These are phyloP conservation scores for Sporisorium scitamineum DNA, from an alignment of 1,284 basidiomycete genomes.

Conservation along the genomic window DNA sequence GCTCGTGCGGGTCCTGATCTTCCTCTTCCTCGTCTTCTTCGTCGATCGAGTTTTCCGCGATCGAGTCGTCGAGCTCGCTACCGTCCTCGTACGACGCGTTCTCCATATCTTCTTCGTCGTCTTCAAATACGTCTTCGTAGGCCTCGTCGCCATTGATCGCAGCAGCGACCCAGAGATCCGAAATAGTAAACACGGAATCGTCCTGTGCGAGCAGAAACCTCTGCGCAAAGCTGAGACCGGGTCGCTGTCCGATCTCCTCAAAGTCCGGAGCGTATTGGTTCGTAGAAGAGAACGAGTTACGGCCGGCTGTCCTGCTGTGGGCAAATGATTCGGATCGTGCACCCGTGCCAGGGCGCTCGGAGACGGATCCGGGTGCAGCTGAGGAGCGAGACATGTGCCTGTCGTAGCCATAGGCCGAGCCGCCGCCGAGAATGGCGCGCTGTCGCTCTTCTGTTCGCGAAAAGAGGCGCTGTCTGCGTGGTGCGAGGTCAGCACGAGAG, in stretches of 20 bases:
- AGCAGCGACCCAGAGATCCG: conserved; percentile 91
- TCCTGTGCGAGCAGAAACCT: conserved; percentile 78
- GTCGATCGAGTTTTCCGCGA: conserved; percentile 33
- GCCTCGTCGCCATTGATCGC: conserved; percentile 86
- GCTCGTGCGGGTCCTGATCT: conserved; percentile 25
- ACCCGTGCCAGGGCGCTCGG: background rate
- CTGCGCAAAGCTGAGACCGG: conserved; percentile 77
- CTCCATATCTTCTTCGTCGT: conserved; percentile 74
- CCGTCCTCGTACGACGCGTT: conserved; percentile 30
- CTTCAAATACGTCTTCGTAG: conserved; percentile 69
- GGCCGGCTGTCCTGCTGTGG: conserved; percentile 27
- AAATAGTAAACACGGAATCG: conserved; percentile 86
- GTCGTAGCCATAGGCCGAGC: conserved; percentile 60
- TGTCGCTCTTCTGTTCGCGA: conserved; percentile 58
- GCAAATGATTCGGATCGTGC: conserved; percentile 25
- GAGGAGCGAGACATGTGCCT: conserved; percentile 30
- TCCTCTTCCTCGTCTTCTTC: conserved; percentile 47
- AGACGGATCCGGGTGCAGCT: conserved; percentile 10
- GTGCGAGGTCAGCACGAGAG: conserved; percentile 27
- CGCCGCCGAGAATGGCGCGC: conserved; percentile 54
- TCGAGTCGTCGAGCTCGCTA: conserved; percentile 64
- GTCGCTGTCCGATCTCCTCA: conserved; percentile 55
- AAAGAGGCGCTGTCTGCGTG: conserved; percentile 34
- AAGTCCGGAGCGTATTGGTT: conserved; percentile 63
- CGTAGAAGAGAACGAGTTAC: conserved; percentile 36